phyloP scores from a whole-genome alignment of 345 rosid species.

The Psidium friedrichsthalianum region DNA sequence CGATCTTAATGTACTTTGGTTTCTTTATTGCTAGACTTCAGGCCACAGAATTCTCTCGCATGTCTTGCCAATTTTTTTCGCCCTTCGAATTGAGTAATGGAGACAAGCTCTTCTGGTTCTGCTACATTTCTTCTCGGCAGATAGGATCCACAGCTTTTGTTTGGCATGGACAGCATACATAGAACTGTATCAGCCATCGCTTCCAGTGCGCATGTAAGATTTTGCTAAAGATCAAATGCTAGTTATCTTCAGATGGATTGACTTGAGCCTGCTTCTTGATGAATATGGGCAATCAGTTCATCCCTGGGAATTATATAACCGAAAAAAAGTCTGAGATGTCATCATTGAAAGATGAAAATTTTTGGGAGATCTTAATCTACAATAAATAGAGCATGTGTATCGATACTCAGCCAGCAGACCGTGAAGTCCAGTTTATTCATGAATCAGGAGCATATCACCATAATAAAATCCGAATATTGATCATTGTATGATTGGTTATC shows the following conservation, averaged over 20 bases:
- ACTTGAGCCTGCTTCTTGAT: not conserved
- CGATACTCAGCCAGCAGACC: not conserved
- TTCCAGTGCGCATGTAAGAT: conserved; percentile 56
- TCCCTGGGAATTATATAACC: not conserved
- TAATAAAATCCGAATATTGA: not conserved
- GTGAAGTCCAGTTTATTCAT: not conserved
- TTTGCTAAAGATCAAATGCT: not conserved
- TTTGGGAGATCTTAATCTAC: not conserved
- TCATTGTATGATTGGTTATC: not conserved
- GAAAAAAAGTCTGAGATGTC: not conserved
- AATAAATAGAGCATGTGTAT: not conserved
- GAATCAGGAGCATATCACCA: not conserved
- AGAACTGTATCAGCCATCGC: conserved; percentile 75
- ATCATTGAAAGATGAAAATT: not conserved
- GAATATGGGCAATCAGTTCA: not conserved
- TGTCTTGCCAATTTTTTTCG: not conserved
- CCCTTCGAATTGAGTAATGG: not conserved
- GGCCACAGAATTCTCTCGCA: not conserved
- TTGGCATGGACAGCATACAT: conserved; percentile 94
- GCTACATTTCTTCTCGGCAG: conserved; percentile 17
- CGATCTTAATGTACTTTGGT: not conserved
- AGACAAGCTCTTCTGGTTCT: not conserved
- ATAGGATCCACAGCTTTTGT: conserved; percentile 54
- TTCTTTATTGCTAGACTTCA: not conserved
- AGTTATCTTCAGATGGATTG: not conserved